These are phyloP conservation scores for Celoporthe dispersa DNA, from an alignment of 2,329 filamentous ascomycete genomes.

Conservation along the genomic window DNA sequence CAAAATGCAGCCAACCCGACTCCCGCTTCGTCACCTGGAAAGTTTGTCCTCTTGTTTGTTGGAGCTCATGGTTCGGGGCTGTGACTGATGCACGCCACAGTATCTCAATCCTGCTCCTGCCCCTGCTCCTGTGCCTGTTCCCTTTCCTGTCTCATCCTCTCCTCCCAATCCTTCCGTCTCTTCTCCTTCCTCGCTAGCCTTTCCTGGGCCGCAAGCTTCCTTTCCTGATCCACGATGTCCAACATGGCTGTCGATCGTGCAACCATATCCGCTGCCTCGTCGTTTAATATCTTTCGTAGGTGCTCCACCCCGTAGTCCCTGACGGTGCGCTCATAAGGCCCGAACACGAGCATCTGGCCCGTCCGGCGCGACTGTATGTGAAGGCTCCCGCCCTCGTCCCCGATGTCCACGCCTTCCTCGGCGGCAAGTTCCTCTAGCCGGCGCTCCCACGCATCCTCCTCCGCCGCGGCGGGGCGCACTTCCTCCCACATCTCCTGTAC, in stretches of 20 bases:
- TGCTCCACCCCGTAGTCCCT: constrained; percentile 26
- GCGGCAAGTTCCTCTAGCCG: constrained; percentile 44
- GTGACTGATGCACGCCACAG: not conserved
- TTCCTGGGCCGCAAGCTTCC: constrained; percentile 38
- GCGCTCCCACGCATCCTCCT: constrained; percentile 57
- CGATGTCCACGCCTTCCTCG: constrained; percentile 36
- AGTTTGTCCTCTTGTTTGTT: not conserved
- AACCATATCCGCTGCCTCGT: constrained; percentile 43
- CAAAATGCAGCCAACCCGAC: not conserved
- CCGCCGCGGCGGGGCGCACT: constrained; percentile 34
- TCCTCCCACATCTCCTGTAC: constrained; percentile 47
- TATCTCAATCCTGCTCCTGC: not conserved
- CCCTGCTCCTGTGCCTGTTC: constrained; percentile 13
- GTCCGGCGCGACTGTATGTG: not conserved
- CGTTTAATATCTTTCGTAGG: constrained; percentile 38
- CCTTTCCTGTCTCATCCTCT: constrained; percentile 23
- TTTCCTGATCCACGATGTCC: constrained; percentile 47
- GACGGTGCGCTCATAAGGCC: constrained; percentile 32
- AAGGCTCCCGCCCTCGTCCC: constrained; percentile 39
- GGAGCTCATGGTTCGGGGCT: no score
- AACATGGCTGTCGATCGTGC: constrained; percentile 48
- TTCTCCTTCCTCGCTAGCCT: constrained; percentile 26
- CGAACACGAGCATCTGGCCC: not conserved
- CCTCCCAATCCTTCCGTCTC: constrained; percentile 32
- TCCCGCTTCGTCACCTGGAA: not conserved